Conservation (phyloP, 768 basidiomycete genomes). For the Rhodotorula paludigena region DNA sequence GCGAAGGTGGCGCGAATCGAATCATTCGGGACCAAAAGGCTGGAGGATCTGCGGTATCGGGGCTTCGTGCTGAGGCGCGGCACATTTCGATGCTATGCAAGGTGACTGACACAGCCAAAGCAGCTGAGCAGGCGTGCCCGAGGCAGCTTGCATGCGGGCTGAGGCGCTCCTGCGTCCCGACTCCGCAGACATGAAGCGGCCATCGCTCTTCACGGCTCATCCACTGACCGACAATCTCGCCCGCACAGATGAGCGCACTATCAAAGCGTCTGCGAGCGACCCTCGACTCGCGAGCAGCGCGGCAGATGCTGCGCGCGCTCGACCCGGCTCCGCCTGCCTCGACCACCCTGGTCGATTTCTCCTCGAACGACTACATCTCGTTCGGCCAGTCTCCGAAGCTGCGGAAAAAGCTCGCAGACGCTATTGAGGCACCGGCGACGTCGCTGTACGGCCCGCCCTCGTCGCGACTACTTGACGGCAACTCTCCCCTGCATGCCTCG, state of each 20-base stretch:
- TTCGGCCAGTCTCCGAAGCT: constrained; percentile 16
- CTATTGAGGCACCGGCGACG: constrained; percentile 56
- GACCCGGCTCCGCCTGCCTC: constrained; percentile 55
- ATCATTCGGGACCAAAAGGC: too few relatives aligned
- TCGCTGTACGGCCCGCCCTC: constrained; percentile 69
- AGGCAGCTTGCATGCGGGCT: too few relatives aligned
- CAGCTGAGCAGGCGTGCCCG: too few relatives aligned
- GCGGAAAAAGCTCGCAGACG: constrained; percentile 52
- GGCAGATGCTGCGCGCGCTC: constrained; percentile 62
- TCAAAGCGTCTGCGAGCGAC: constrained; percentile 53
- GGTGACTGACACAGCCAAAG: too few relatives aligned
- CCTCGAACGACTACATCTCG: constrained; percentile 43
- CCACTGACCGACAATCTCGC: not conserved
- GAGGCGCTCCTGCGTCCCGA: too few relatives aligned
- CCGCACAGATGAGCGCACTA: constrained; percentile 38
- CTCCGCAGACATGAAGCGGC: not conserved
- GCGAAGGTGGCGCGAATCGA: too few relatives aligned
- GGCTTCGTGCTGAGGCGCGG: too few relatives aligned
- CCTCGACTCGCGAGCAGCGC: constrained; percentile 62
- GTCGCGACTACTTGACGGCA: constrained; percentile 76
- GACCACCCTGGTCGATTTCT: constrained; percentile 39
- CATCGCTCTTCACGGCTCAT: too few relatives aligned
- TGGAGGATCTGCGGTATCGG: too few relatives aligned
- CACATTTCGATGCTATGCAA: too few relatives aligned
- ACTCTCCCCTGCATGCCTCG: constrained; percentile 58